Evolutionary conservation across 495 filamentous ascomycete genomes (phyloP).

Genomic region (Penicillium longicatenatum): DNA sequence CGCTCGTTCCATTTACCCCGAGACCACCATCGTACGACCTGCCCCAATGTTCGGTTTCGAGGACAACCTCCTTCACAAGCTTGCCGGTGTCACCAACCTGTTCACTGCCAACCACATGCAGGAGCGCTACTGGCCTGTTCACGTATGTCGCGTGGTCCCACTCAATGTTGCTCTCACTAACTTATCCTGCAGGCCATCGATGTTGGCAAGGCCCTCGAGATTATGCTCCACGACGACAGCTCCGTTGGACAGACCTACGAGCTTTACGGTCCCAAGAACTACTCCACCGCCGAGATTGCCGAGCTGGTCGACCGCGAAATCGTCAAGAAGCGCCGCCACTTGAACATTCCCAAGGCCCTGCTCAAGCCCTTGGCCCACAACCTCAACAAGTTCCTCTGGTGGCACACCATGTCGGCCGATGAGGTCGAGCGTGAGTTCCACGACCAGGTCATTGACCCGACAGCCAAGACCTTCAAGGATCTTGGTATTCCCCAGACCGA

Average conservation of each 20-base stretch:
- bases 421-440: conserved; percentile 92
- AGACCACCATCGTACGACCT: conserved; percentile 96
- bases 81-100: conserved; percentile 75
- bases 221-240: conserved; percentile 84
- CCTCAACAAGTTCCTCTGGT: conserved; percentile 84
- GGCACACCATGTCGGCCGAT: conserved; percentile 79
- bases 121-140: conserved; percentile 88
- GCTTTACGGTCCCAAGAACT: conserved; percentile 91
- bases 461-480: conserved; percentile 94
- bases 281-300: conserved; percentile 84
- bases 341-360: conserved; percentile 85
- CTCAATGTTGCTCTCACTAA: conserved; percentile 1
- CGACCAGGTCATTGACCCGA: conserved; percentile 87
- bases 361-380: conserved; percentile 70
- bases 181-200: conserved; percentile 67
- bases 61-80: conserved; percentile 84
- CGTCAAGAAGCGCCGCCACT: conserved; percentile 80
- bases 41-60: conserved; percentile 94
- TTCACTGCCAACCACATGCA: conserved; percentile 91
- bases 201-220: conserved; percentile 82
- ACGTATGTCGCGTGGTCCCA: conserved; percentile 58
- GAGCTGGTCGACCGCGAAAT: conserved; percentile 91
- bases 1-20: conserved; percentile 88
- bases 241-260: conserved; percentile 91
- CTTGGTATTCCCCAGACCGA: conserved; percentile 66